Base-by-base conservation (phyloP, 75 land plant genomes). In the Picea glauca region DNA sequence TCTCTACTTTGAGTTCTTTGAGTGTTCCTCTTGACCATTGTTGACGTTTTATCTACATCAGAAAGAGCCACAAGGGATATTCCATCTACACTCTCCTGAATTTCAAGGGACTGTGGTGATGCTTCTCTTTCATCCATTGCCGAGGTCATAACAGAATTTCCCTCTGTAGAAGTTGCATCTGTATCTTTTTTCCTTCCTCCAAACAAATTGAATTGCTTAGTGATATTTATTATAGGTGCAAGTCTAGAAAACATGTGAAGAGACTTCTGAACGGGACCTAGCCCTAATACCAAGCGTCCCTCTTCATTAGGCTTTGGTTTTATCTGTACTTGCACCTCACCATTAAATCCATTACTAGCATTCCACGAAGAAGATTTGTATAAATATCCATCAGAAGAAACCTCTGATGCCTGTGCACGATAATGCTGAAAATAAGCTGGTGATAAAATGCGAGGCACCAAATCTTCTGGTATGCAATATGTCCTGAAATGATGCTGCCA, bases 371-470 rank as follows among this genome's bases (percentile, higher is more conserved):
- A 60, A 30, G 74, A 50, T 75, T 72, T 77, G 58, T 33, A 57
- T 75, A 31, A 30, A 66, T 13, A 65, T 23, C 23, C 65, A 15
- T 76, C 83, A 72, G 76, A 56, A 35, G 77, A 13, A 17, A 26
- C 3, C 50, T 46, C 78, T 33, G 58, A 26, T 46, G 84, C 63
- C 60, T 95, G 94, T 21, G 83, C 72, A 80, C 89, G 92, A 32
- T 90, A 96, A 74, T 96, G 99, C 75, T 92, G 93, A 80, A 96
- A 96, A 88, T 96, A 96, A 60, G 98, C 99, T 78, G 99, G 99
- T 60, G 99, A 96, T 58, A 96, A 80, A 43, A 96, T 88, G 50
- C 99, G 98, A 50, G 99, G 99, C 7, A 96, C 90, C 70, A 96
- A 61, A 87, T 96, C 99, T 84, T 96, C 99, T 32, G 99, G 99